Evolutionary conservation across 495 filamentous ascomycete species (phyloP).

Genomic region (Neurospora pannonica): DNA sequence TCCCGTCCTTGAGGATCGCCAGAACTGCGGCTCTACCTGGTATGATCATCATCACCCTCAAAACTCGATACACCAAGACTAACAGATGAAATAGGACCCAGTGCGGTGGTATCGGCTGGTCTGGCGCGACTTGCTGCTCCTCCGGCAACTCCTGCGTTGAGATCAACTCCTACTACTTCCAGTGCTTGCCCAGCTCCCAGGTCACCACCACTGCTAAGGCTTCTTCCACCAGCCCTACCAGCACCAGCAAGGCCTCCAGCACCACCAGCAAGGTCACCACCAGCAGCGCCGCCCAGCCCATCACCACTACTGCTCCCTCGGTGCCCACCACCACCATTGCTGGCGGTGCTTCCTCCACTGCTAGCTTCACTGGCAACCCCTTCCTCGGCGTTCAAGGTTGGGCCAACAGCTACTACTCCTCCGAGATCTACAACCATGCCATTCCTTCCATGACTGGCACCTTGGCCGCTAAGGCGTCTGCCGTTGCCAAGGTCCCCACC

Average conservation of each 20-base stretch:
- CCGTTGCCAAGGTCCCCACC: constrained; percentile 57
- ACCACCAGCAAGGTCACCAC: background rate
- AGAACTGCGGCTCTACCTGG: constrained; percentile 26
- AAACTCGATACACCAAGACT: background rate
- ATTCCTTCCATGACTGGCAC: constrained; percentile 36
- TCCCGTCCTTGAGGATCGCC: constrained; percentile 33
- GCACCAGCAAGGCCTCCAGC: constrained; percentile 1
- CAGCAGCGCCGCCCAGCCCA: background rate
- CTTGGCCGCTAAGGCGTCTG: constrained; percentile 37
- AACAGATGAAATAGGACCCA: constrained; percentile 25
- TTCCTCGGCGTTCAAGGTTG: constrained; percentile 45
- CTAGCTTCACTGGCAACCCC: constrained; percentile 40
- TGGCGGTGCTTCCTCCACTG: constrained; percentile 13
- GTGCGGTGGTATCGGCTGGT: constrained; percentile 41
- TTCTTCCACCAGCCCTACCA: constrained; percentile 8
- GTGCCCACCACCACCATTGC: constrained; percentile 4
- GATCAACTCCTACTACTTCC: constrained; percentile 39
- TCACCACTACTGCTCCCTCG: constrained; percentile 1
- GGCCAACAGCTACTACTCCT: constrained; percentile 49
- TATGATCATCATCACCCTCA: constrained; percentile 7
- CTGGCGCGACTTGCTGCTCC: constrained; percentile 38
- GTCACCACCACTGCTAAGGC: constrained; percentile 13
- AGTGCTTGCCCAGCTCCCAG: constrained; percentile 31
- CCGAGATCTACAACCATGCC: constrained; percentile 42
- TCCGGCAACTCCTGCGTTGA: constrained; percentile 34